Conservation (phyloP, 192 early-diverging fungal species). For the Coemansia sp. region DNA sequence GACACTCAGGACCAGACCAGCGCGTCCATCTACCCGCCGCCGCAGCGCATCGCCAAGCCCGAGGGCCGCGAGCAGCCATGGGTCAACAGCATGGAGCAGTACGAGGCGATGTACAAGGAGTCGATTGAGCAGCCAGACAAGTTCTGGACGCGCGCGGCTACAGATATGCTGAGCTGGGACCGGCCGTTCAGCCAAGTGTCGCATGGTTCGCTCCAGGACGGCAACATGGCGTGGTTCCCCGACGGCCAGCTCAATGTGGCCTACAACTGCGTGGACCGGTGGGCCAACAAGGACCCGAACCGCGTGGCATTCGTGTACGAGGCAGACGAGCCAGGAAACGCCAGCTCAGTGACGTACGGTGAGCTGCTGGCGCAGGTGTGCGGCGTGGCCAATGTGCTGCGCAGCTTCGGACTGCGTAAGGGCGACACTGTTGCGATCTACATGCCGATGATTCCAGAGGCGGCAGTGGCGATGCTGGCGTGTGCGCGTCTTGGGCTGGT, state of each 20-base stretch:
- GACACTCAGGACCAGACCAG: constrained; percentile 32
- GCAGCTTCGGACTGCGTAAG: constrained; percentile 80
- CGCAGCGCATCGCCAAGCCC: constrained; percentile 63
- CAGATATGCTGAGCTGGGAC: constrained; percentile 78
- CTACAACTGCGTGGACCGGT: constrained; percentile 96
- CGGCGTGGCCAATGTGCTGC: constrained; percentile 82
- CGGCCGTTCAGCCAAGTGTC: constrained; percentile 73
- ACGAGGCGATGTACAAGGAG: constrained; percentile 77
- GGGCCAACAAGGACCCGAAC: constrained; percentile 74
- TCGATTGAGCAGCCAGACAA: constrained; percentile 75
- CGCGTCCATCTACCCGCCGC: constrained; percentile 54
- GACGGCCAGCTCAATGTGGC: constrained; percentile 90
- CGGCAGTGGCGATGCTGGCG: constrained; percentile 88
- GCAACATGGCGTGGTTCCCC: constrained; percentile 92
- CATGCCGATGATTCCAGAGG: constrained; percentile 98
- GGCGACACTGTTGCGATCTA: constrained; percentile 96
- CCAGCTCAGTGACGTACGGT: constrained; percentile 77
- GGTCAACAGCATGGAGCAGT: constrained; percentile 73
- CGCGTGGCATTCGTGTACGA: constrained; percentile 85
- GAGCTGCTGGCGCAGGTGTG: constrained; percentile 82
- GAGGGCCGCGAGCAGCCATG: constrained; percentile 62
- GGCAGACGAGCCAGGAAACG: constrained; percentile 83
- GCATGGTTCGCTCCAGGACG: constrained; percentile 74
- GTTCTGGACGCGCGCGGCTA: constrained; percentile 86
- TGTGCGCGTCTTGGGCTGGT: constrained; percentile 91